Evolutionary conservation across 208 protist species (phyloP).

Genomic region (Leptomonas seymouri): DNA sequence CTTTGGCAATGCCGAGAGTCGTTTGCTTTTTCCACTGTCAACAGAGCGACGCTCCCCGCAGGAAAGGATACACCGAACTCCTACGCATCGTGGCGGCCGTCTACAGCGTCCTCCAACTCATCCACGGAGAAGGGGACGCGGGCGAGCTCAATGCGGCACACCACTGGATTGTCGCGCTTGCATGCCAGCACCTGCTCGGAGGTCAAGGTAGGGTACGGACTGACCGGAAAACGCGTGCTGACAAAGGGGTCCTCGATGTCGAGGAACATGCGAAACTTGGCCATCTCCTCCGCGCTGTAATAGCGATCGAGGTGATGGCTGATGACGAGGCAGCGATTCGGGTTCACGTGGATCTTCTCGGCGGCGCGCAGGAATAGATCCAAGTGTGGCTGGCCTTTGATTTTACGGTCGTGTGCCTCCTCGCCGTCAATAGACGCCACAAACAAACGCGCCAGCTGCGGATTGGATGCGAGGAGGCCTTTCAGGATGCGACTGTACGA

Average conservation of each 20-base stretch:
- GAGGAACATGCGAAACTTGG: constrained; percentile 87
- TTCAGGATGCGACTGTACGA: constrained; percentile 83
- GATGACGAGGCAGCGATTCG: constrained; percentile 76
- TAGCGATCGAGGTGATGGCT: constrained; percentile 79
- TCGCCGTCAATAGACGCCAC: constrained; percentile 86
- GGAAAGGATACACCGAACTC: not conserved
- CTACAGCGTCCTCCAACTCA: constrained; percentile 81
- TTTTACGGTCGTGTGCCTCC: constrained; percentile 78
- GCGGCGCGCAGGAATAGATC: constrained; percentile 80
- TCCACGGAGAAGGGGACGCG: constrained; percentile 75
- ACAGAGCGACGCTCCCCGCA: not conserved
- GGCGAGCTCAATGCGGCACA: constrained; percentile 52
- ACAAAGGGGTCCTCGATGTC: constrained; percentile 90
- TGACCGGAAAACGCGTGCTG: constrained; percentile 40
- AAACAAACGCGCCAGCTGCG: constrained; percentile 67
- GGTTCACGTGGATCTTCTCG: constrained; percentile 87
- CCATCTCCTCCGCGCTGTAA: constrained; percentile 65
- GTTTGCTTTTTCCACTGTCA: no score
- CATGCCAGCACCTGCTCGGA: constrained; percentile 21
- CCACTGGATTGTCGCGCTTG: constrained; percentile 57
- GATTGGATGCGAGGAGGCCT: constrained; percentile 53
- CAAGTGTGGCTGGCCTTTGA: constrained; percentile 79
- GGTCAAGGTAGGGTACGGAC: constrained; percentile 57
- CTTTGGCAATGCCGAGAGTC: no score
- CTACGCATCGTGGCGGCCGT: constrained; percentile 26